Conservation (phyloP, 1,139 yeast genomes). For the Blastobotrys serpentis region DNA sequence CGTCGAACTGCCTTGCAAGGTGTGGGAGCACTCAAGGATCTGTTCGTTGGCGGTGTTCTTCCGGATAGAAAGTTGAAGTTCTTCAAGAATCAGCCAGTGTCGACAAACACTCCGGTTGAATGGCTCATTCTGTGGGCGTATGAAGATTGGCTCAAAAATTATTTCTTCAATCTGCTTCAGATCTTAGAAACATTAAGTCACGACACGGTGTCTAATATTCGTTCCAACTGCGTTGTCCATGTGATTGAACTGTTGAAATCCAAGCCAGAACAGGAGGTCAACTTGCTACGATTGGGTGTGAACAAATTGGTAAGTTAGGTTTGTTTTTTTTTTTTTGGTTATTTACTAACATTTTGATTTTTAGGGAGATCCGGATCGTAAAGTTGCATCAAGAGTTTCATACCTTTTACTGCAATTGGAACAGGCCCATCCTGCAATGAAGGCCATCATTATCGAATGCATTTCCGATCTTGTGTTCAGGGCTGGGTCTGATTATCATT, state of each 20-base stretch:
- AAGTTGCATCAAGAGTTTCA: slow-evolving; percentile 87
- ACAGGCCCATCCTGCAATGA: slow-evolving; percentile 97
- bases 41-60: slow-evolving; percentile 73
- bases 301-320: slow-evolving; percentile 55
- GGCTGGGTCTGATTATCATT: slow-evolving; percentile 75
- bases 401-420: slow-evolving; percentile 75
- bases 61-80: slow-evolving; percentile 73
- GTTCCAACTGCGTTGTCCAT: slow-evolving; percentile 72
- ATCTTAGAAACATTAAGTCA: slow-evolving; percentile 75
- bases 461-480: slow-evolving; percentile 80
- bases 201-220: slow-evolving; percentile 89
- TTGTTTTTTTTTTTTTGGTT: not conserved
- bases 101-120: slow-evolving; percentile 40
- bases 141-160: slow-evolving; percentile 82
- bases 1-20: slow-evolving; percentile 93
- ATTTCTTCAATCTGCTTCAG: slow-evolving; percentile 67
- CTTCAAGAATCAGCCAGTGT: slow-evolving; percentile 73
- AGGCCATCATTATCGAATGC: slow-evolving; percentile 70
- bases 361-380: slow-evolving; percentile 81
- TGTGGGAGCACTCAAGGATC: slow-evolving; percentile 84
- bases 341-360: slow-evolving; percentile 1
- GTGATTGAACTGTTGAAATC: slow-evolving; percentile 75
- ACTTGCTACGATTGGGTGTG: slow-evolving; percentile 81
- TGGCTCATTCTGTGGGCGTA: slow-evolving; percentile 76
- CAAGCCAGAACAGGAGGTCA: slow-evolving; percentile 97